Base-by-base conservation (phyloP, 192 early-diverging fungal species). In the Coemansia sp. region DNA sequence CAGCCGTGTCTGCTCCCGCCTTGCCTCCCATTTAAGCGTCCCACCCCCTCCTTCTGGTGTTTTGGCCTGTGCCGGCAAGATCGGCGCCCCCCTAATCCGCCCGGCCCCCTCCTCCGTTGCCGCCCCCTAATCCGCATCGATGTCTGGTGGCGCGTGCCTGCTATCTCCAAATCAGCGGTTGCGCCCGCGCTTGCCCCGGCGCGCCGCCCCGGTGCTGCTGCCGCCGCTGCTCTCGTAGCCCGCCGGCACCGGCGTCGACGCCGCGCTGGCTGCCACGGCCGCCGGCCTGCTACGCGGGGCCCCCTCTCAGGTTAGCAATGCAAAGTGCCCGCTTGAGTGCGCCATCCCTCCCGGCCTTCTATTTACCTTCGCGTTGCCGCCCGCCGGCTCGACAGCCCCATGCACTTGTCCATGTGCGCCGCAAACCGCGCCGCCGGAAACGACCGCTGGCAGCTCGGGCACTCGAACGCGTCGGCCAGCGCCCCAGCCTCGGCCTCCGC, bases 391-490 rank as follows among this genome's bases (percentile, higher is more conserved):
- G 64, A 64, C 27, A 95, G 67, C 7, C 93, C 93, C 52, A 95
- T 75, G 78, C 93, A 95, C 58, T 93, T 95, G 78, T 93, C 91
- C 35, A 95, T 79, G 63, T 95, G 93, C 25, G 91, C 83, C 4
- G 93, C 93, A 64, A 91, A 95, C 59, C 93, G 81, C 30, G 82
- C 78, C n/a, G 88, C 87, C 20, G 93, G 87, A 62, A 83, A 91
- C 28, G 74, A 70, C 25, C 80, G 77, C 53, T 85, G 76, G 78
- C 93, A 95, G 67, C 84, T 87, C 25, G 85, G 82, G 61, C 93
- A 95, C 36, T 91, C 83, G 52, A 84, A 90, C 35, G 80, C 79
- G 17, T 81, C 76, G 6, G 70, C 40, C 15, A 65, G 82, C 75
- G 31, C 28, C 30, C 26, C 61, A 28, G 67, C 44, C 14, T 35